These are phyloP conservation scores for Fusarium brachygibbosum DNA, from an alignment of 2,329 filamentous ascomycete genomes.

Conservation along the genomic window DNA sequence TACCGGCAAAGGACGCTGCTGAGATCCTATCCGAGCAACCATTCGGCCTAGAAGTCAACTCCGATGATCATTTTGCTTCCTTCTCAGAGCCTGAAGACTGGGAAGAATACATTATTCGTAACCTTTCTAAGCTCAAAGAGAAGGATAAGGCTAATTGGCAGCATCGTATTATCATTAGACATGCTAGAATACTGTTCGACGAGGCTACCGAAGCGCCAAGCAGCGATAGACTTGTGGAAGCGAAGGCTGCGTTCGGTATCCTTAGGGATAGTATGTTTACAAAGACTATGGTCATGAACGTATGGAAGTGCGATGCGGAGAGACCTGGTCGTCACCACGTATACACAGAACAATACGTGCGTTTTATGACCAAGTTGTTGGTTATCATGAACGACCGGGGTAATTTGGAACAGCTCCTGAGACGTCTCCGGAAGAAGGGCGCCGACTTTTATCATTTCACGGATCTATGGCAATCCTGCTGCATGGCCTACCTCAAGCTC, in stretches of 20 bases:
- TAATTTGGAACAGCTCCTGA: conserved; percentile 82
- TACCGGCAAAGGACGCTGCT: conserved; percentile 63
- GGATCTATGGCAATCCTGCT: conserved; percentile 71
- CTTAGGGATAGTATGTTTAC: conserved; percentile 83
- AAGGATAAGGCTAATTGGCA: conserved; percentile 97
- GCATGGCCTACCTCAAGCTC: conserved; percentile 66
- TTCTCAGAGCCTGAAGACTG: conserved; percentile 68
- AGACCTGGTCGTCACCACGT: conserved; percentile 88
- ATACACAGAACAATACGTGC: conserved; percentile 88
- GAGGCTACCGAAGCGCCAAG: conserved; percentile 56
- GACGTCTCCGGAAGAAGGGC: conserved; percentile 84
- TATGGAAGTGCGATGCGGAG: conserved; percentile 94
- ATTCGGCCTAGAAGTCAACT: conserved; percentile 58
- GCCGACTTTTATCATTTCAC: conserved; percentile 78
- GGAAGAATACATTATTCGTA: conserved; percentile 68
- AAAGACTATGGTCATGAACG: conserved; percentile 93
- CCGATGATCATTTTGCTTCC: conserved; percentile 53
- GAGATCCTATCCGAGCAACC: conserved; percentile 69
- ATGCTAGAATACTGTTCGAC: conserved; percentile 69
- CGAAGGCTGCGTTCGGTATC: conserved; percentile 83
- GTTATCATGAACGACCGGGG: conserved; percentile 79
- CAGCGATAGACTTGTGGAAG: conserved; percentile 70
- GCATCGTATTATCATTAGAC: conserved; percentile 87
- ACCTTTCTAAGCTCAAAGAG: conserved; percentile 66
- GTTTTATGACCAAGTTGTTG: conserved; percentile 82